A percentile compares a stretch with the other conserved stretches of the same genome.
Conservation (phyloP, 441 rosid genomes). For the Gossypium laxum region DNA sequence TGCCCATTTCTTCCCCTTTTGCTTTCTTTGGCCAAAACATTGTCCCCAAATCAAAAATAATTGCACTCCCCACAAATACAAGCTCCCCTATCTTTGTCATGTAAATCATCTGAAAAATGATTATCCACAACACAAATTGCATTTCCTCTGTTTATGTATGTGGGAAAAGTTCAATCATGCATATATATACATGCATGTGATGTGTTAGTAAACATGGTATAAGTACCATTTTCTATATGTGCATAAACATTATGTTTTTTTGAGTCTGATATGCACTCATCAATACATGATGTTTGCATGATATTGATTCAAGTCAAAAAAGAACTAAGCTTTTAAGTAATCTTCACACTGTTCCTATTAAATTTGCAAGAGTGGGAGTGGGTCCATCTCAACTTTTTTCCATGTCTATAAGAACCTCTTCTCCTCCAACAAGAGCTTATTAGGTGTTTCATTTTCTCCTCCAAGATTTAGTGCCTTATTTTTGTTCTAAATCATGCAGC, state of each 20-base stretch:
- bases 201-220: slow-evolving; percentile 12
- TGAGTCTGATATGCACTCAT: slow-evolving; percentile 17
- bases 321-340: slow-evolving; percentile 8
- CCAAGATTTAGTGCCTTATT: slow-evolving; percentile 3
- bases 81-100: slow-evolving; percentile 30
- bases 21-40: slow-evolving; percentile 23
- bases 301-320: slow-evolving; percentile 18
- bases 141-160: slow-evolving; percentile 22
- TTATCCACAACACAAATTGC: slow-evolving; percentile 40
- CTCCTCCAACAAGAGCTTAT: slow-evolving; percentile 14
- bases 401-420: slow-evolving; percentile 35
- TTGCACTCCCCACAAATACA: slow-evolving; percentile 30
- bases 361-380: slow-evolving; percentile 28
- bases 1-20: slow-evolving; percentile 24
- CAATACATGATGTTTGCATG: slow-evolving; percentile 24
- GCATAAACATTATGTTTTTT: not conserved
- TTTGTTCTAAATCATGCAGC: slow-evolving; percentile 47
- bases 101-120: slow-evolving; percentile 43
- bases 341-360: slow-evolving; percentile 17
- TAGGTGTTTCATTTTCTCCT: slow-evolving; percentile 7
- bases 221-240: slow-evolving; percentile 14
- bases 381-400: slow-evolving; percentile 41
- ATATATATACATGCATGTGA: not conserved
- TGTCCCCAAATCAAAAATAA: slow-evolving; percentile 39
- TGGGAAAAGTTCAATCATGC: slow-evolving; percentile 15